phyloP scores from a whole-genome alignment of 495 filamentous ascomycete genomes.

The Hyaloscypha finlandica region DNA sequence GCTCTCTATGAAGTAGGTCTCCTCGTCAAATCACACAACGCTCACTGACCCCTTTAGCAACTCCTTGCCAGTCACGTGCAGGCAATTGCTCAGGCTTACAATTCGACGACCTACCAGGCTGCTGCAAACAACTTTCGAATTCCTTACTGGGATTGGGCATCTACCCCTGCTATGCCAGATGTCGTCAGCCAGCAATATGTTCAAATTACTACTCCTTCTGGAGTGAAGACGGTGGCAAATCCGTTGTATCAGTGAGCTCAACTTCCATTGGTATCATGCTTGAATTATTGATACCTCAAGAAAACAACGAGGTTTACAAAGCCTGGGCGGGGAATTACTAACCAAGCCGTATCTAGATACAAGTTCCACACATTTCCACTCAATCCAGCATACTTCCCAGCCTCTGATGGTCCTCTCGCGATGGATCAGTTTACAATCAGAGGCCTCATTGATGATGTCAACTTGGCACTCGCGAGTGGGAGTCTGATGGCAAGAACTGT shows the following conservation, averaged over 20 bases:
- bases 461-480: not conserved
- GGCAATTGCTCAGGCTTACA: conserved; percentile 54
- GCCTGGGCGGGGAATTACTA: not conserved
- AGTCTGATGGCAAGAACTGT: conserved; percentile 8
- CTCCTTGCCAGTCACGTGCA: conserved; percentile 38
- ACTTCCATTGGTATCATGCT: not conserved
- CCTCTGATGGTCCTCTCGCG: conserved; percentile 9
- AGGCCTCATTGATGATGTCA: not conserved
- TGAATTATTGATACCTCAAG: not conserved
- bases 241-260: conserved; percentile 36
- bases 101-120: conserved; percentile 36
- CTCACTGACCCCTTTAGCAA: conserved; percentile 29
- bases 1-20: conserved; percentile 44
- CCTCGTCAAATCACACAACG: not conserved
- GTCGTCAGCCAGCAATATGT: conserved; percentile 39
- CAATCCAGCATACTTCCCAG: conserved; percentile 20
- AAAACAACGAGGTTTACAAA: not conserved
- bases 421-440: conserved; percentile 8
- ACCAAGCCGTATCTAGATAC: conserved; percentile 27
- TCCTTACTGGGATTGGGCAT: conserved; percentile 62
- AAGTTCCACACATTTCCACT: conserved; percentile 28
- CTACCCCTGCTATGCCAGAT: conserved; percentile 39
- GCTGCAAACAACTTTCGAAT: conserved; percentile 52
- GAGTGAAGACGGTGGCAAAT: conserved; percentile 37
- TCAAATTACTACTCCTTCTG: conserved; percentile 41